These are phyloP conservation scores for Nothopassalora personata DNA, from an alignment of 2,329 filamentous ascomycete genomes.

Conservation along the genomic window DNA sequence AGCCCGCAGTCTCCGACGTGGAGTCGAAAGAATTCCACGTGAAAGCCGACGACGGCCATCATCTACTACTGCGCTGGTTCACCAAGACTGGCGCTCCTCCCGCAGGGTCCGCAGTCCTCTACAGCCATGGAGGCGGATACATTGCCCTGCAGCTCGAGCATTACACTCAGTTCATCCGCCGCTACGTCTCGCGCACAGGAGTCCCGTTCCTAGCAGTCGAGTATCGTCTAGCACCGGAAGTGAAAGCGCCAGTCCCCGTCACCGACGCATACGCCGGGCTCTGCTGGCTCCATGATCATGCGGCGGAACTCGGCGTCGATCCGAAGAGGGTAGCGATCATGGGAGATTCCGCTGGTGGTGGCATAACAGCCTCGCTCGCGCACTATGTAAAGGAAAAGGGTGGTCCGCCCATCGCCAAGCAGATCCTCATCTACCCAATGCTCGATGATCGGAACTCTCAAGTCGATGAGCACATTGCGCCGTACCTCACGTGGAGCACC, in stretches of 20 bases:
- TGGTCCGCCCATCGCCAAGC: slow-evolving; percentile 33
- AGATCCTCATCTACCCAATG: slow-evolving; percentile 46
- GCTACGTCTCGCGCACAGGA: slow-evolving; percentile 24
- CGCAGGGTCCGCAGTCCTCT: slow-evolving; percentile 28
- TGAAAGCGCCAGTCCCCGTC: slow-evolving; percentile 33
- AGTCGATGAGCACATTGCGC: slow-evolving; percentile 31
- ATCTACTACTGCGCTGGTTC: slow-evolving; percentile 21
- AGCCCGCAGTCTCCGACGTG: background rate
- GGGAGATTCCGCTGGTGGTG: slow-evolving; percentile 43
- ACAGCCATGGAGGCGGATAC: slow-evolving; percentile 42
- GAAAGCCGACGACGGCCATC: slow-evolving; percentile 15
- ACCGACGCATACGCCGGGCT: slow-evolving; percentile 41
- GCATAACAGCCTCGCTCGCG: slow-evolving; percentile 37
- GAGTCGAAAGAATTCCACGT: slow-evolving; percentile 12
- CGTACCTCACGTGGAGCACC: slow-evolving; percentile 34
- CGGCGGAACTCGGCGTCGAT: slow-evolving; percentile 40
- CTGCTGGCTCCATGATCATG: slow-evolving; percentile 36
- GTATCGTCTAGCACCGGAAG: slow-evolving; percentile 43
- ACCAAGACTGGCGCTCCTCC: slow-evolving; percentile 7
- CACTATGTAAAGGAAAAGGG: slow-evolving; percentile 32
- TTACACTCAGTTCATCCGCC: slow-evolving; percentile 23
- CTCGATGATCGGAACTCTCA: slow-evolving; percentile 41
- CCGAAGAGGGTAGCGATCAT: slow-evolving; percentile 37
- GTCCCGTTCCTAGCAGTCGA: slow-evolving; percentile 38
- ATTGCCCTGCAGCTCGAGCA: slow-evolving; percentile 31